Evolutionary conservation across 208 protist genomes (phyloP), one percentile per base, ranked within the genome.

Genomic region (Leishmania guyanensis): DNA sequence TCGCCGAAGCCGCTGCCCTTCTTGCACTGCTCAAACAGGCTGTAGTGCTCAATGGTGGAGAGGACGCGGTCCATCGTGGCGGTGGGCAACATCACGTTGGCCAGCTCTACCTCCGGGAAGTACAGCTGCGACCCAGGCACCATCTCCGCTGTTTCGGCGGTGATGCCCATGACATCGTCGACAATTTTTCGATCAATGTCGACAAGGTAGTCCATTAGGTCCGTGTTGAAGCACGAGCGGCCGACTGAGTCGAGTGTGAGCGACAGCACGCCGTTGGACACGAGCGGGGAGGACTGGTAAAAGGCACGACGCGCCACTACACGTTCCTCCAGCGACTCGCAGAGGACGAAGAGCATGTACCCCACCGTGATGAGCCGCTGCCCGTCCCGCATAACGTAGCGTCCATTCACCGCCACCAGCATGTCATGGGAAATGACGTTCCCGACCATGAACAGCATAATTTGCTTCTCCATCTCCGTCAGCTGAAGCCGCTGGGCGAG

Each of bases 121-220:
- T 97, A 98, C 46, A 98, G 83, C 51, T 90, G 88, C 56, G 92
- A 97, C 14, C 95, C 97, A 17, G 96, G 92, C 46, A 98, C 95
- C 86, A 98, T 92, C 82, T 98, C 94, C 10, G 88, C 79, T 46
- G 95, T 97, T 79, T 98, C 94, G 8, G 87, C 97, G 29, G 96
- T 90, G 20, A 90, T 94, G 53, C 95, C 95, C 93, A 97, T 96
- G 43, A 98, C 79, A 70, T 95, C 91, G 78, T 98, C 97, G 5
- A 98, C 91, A 75, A 98, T 98, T 84, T 96, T 96, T 46, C 95
- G 89, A 83, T 98, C 95, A 82, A 98, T 97, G 69, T 98, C 94
- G 29, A 94, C 92, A 75, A 91, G 77, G 82, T 96, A 98, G 68
- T 98, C 95, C 92, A 97, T 98, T 48, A 98, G 86, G 72, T 98